These are phyloP conservation scores for Ogataea glucozyma DNA, from an alignment of 805 yeast genomes.

Conservation along the genomic window DNA sequence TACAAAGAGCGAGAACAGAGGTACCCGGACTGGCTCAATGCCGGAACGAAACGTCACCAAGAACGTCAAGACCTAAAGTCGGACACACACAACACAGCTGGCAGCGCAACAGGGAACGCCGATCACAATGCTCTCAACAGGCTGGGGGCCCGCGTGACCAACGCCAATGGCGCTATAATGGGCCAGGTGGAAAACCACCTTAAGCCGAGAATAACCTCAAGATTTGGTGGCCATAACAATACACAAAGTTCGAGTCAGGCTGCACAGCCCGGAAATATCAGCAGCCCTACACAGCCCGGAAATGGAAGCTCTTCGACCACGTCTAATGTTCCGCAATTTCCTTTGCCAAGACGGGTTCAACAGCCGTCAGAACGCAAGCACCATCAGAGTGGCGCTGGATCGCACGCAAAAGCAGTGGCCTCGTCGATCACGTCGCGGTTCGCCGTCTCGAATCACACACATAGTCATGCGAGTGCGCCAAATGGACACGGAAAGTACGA, in stretches of 20 bases:
- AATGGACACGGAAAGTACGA: too few species aligned
- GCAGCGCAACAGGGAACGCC: neutral
- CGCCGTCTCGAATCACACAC: too few species aligned
- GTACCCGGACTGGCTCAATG: slow-evolving; percentile 34
- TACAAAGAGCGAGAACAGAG: slow-evolving; percentile 24
- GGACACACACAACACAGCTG: neutral
- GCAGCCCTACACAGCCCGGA: neutral
- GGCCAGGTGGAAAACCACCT: slow-evolving; percentile 19
- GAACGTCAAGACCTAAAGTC: neutral
- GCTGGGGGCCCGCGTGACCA: slow-evolving; percentile 15
- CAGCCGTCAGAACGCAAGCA: slow-evolving; percentile 3
- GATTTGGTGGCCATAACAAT: slow-evolving; percentile 14
- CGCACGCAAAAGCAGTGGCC: slow-evolving; percentile 11
- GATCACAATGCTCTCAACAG: slow-evolving; percentile 10
- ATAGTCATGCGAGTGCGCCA: too few species aligned
- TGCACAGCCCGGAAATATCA: neutral
- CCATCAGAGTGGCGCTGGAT: slow-evolving; percentile 1
- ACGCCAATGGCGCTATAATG: slow-evolving; percentile 12
- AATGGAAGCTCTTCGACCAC: too few species aligned
- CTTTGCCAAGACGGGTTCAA: slow-evolving; percentile 12
- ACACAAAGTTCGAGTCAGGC: neutral
- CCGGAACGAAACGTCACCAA: neutral
- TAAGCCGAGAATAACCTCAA: slow-evolving; percentile 15
- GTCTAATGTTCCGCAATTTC: slow-evolving; percentile 13
- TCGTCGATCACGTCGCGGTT: slow-evolving; percentile 18